Evolutionary conservation across 2,329 filamentous ascomycete genomes (phyloP), one percentile per base, ranked within the genome.

Genomic region (Clarireedia sp.): DNA sequence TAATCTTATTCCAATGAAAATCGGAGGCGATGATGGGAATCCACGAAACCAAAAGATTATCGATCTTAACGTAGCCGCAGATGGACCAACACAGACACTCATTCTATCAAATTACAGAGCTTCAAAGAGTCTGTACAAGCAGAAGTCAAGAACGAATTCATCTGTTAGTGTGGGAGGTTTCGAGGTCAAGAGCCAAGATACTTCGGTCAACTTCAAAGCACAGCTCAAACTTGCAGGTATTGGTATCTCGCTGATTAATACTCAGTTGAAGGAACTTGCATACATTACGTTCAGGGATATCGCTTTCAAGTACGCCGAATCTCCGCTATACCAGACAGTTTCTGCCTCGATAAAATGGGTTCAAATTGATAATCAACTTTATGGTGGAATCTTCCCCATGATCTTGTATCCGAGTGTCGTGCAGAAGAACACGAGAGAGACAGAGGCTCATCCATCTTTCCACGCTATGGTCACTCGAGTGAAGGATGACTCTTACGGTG

Each of bases 401-500:
- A 83, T 99, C 29, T 78, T 99, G 56, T 99, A 99, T 69, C 94
- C 94, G 5, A 96, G 91, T 72, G 94, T 99, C 9, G 94, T 99
- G 16, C 92, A 94, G 0, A 97, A 97, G 78, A 94, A 90, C 61
- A 90, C 90, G 2, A 37, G 94, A 67, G 94, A 99, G 71, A 94
- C 96, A 68, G 94, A 97, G 61, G 87, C 91, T 0, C 94, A 97
- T 72, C 94, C 94, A 0, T 97, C 95, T 53, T 82, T 99, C 68
- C 91, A 96, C 66, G 85, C 86, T 14, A 92, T 91, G 78, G 78
- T 96, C 54, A 96, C 92, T 10, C 82, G 90, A 29, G 92, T 99
- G 69, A 99, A 99, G 74, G 94, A 99, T 66, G 92, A 99, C 67
- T 96, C 91, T 0, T 99, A 97, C 67, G 94, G 94, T 65, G 94